Evolutionary conservation across 2,329 filamentous ascomycete species (phyloP).

Genomic region (Aspergillus carbonarius): DNA sequence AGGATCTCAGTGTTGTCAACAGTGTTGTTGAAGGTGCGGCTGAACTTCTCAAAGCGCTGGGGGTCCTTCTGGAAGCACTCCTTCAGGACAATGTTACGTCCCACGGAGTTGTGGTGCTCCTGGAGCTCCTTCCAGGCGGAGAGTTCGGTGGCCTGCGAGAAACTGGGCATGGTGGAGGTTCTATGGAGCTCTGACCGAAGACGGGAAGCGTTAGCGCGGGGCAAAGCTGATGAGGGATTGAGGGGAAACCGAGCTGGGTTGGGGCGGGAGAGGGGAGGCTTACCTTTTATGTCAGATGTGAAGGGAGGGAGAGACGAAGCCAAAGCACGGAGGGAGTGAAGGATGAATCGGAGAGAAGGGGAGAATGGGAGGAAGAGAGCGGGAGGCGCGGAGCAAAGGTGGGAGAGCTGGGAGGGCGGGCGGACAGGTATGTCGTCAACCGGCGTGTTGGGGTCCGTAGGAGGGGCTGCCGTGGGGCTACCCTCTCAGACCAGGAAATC

Average conservation of each 20-base stretch:
- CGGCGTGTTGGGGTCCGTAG: constrained; percentile 24
- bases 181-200: constrained; percentile 6
- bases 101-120: constrained; percentile 80
- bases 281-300: background rate
- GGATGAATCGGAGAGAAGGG: background rate
- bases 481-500: background rate
- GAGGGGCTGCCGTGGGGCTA: constrained; percentile 20
- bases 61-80: constrained; percentile 88
- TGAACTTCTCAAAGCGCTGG: constrained; percentile 85
- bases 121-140: constrained; percentile 87
- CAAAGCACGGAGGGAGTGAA: background rate
- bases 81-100: constrained; percentile 88
- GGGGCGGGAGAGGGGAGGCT: background rate
- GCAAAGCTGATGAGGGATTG: background rate
- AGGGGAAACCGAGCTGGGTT: background rate
- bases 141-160: constrained; percentile 77
- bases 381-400: constrained; percentile 3
- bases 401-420: constrained; percentile 8
- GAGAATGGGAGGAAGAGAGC: constrained; percentile 4
- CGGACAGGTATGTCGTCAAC: constrained; percentile 22
- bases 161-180: constrained; percentile 37
- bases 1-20: constrained; percentile 82
- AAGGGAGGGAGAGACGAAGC: background rate
- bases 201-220: background rate
- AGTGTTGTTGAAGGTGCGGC: constrained; percentile 75